Evolutionary conservation across 345 rosid species (phyloP), one percentile per base, ranked within the genome.

Genomic region (Ceriops tagal): DNA sequence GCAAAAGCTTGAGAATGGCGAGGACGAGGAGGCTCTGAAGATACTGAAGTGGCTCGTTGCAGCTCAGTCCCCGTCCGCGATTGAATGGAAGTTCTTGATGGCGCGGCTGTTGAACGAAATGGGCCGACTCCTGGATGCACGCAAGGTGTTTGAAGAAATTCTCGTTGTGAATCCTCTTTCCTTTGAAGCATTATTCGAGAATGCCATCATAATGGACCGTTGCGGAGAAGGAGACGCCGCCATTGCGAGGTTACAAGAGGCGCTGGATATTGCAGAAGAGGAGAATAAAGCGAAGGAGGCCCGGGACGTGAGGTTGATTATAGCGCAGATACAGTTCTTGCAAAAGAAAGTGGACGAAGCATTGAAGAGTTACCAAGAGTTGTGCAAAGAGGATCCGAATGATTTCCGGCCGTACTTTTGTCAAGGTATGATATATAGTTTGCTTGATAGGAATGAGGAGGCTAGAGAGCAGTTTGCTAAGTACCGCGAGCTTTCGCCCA

Each of bases 181-280:
- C 18, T 93, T 91, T n/a, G 96, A 93, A 79, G 96, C 92, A 3
- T 73, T 93, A 74, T 93, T 91, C 46, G 98, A 92, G 86, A 92
- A 88, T 39, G 95, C 98, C 2, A 79, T 92, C 72, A 67, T 90
- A 46, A 90, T 90, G 98, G 93, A 87, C 75, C 75, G 84, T 28
- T 75, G 84, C 4, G 98, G 96, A 62, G 95, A 91, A 75, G 87
- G 97, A 60, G 89, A 88, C 16, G 87, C 83, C 0, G 97, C 86
- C 65, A 65, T 86, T 61, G 73, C 71, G 77, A 85, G 96, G 81
- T 81, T 93, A 66, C 86, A 86, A 60, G 85, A 86, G 74, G 93
- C 98, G n/a, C 71, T 88, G 47, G 77, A 79, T 32, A 66, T 83
- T 6, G 97, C 97, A 0, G 83, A 83, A 62, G 86, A 76, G 31